Base-by-base conservation (phyloP, 2,329 filamentous ascomycete species). In the Fusarium coffeatum region DNA sequence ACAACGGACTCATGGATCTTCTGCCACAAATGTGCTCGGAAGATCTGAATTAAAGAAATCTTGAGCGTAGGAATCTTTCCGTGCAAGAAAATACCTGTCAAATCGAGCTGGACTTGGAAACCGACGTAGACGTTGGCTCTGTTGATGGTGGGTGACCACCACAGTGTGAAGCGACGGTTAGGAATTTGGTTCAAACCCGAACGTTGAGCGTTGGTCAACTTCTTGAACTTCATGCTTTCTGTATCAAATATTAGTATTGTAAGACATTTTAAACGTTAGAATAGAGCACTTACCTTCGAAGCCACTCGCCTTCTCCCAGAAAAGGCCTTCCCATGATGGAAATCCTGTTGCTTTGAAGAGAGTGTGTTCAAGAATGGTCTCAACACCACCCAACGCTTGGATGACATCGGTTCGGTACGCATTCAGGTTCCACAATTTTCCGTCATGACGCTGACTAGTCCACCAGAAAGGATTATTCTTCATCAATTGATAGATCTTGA, bases 401-500 rank as follows among this genome's bases (percentile, higher is more conserved):
- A 99, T 99, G 12, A 98, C 94, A 83, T 99, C 96, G 9, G 96
- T 98, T 68, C 96, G 87, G 81, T 98, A 98, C 2, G 93, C 93
- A 72, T 98, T 98, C 56, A 99, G 80, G 70, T 98, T 98, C 96
- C 96, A 99, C 7, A 99, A 81, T 77, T 98, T 98, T 78, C 96
- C 96, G 76, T 99, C 96, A 76, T 99, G 97, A 41, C 96, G 87
- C 80, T 98, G 95, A 76, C 93, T 97, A 6, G 96, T 99, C 96
- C 96, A 99, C 94, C 94, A 98, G 86, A 98, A 98, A 0, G 96
- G 96, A 78, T 98, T 98, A 82, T 92, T 97, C 88, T 97, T 98
- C 95, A 99, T 98, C 65, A 98, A 86, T 80, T 98, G 95, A 78
- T 98, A 99, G 30, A 96, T 90, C 85, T 99, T 99, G 85, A 99